Conservation (phyloP, 106 monocot species). For the Acorus gramineus region DNA sequence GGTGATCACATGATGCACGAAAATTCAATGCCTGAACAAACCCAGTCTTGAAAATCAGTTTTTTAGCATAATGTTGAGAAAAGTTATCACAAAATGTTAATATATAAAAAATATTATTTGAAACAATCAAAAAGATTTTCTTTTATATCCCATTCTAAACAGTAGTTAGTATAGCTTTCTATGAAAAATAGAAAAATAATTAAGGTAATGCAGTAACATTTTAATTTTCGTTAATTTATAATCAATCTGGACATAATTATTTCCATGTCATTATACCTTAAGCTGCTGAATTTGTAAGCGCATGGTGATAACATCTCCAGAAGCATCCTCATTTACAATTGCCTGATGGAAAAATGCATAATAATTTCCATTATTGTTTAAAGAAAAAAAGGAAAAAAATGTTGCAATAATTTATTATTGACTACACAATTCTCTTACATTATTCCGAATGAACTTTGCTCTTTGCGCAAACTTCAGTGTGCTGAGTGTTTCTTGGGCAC, state of each 20-base stretch:
- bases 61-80: too few species aligned
- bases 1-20: too few species aligned
- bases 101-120: background rate
- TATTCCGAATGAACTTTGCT: slow-evolving; percentile 90
- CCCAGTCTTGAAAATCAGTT: too few species aligned
- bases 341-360: slow-evolving; percentile 32
- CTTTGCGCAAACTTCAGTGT: slow-evolving; percentile 97
- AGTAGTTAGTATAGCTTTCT: too few species aligned
- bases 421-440: slow-evolving; percentile 32
- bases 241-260: too few species aligned
- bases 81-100: background rate
- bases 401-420: background rate
- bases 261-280: slow-evolving; percentile 39
- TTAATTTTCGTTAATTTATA: too few species aligned
- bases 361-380: background rate
- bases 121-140: background rate
- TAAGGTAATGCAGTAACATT: background rate
- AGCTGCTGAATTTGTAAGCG: slow-evolving; percentile 78
- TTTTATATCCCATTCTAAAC: too few species aligned
- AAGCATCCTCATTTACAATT: slow-evolving; percentile 90
- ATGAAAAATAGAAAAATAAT: too few species aligned
- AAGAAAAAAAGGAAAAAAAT: background rate
- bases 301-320: slow-evolving; percentile 82
- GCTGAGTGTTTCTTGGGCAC: slow-evolving; percentile 79
- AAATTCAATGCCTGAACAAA: too few species aligned